Percentiles rank a stretch among this genome's conserved stretches.
These are phyloP conservation scores for Fusarium armeniacum DNA, from an alignment of 2,329 filamentous ascomycete species.

Conservation along the genomic window DNA sequence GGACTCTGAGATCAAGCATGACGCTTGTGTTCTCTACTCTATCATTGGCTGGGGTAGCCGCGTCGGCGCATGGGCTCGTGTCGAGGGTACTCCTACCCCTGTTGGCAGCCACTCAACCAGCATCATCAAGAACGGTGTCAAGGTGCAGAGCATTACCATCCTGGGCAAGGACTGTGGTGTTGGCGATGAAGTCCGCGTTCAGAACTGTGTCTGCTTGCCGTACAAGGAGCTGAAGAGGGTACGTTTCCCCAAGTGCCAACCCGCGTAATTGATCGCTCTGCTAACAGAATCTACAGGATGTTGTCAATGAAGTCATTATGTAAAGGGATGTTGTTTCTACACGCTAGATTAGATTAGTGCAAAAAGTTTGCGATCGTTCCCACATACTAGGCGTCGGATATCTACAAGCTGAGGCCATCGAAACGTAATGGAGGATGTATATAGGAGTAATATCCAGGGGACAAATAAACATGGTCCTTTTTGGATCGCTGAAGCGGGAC, in stretches of 20 bases:
- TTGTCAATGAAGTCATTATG: constrained; percentile 92
- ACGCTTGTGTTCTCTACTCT: constrained; percentile 93
- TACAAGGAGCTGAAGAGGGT: constrained; percentile 98
- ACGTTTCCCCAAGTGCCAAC: constrained; percentile 53
- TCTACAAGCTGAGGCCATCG: constrained; percentile 18
- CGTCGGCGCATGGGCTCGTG: constrained; percentile 96
- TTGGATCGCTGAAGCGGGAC: constrained; percentile 13
- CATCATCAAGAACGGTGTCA: constrained; percentile 97
- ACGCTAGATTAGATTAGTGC: constrained; percentile 26
- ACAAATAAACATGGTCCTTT: constrained; percentile 26
- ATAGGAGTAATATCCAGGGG: constrained; percentile 21
- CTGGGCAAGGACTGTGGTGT: constrained; percentile 96
- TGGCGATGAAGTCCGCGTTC: constrained; percentile 92
- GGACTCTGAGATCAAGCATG: constrained; percentile 95
- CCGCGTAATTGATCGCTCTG: background rate
- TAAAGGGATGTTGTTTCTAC: constrained; percentile 58
- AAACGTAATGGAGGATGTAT: constrained; percentile 43
- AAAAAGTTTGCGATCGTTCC: constrained; percentile 32
- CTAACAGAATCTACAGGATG: constrained; percentile 72
- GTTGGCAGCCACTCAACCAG: constrained; percentile 91
- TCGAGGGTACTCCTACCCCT: constrained; percentile 93
- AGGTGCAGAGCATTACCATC: constrained; percentile 98
- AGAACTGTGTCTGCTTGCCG: constrained; percentile 97
- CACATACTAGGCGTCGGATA: constrained; percentile 18
- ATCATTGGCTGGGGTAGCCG: constrained; percentile 98